Conservation (phyloP, 2,329 filamentous ascomycete species). For the Mycocentrospora acerina region DNA sequence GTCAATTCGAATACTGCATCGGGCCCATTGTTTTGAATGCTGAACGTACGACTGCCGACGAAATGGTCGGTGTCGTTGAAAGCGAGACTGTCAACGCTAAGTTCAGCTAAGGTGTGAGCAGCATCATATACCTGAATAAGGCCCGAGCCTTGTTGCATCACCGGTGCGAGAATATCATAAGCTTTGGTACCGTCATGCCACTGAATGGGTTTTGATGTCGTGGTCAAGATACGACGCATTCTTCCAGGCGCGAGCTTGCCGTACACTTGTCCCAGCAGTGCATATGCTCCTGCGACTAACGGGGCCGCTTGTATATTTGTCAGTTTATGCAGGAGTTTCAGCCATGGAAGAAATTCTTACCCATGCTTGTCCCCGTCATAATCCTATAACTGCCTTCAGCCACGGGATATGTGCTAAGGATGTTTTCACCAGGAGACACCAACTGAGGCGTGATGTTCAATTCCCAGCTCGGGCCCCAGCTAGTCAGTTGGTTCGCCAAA, state of each 20-base stretch:
- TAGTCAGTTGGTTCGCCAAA: slow-evolving; percentile 29
- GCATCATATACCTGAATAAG: slow-evolving; percentile 20
- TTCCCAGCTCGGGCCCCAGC: slow-evolving; percentile 64
- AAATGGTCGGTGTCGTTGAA: slow-evolving; percentile 29
- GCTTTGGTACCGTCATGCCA: slow-evolving; percentile 15
- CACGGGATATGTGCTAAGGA: slow-evolving; percentile 59
- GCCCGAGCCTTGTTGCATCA: slow-evolving; percentile 25
- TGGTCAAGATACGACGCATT: slow-evolving; percentile 13
- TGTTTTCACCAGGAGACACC: slow-evolving; percentile 58
- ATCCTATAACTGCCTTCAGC: slow-evolving; percentile 51
- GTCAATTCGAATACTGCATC: slow-evolving; percentile 10
- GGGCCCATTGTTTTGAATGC: slow-evolving; percentile 16
- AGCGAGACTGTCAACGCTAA: slow-evolving; percentile 16
- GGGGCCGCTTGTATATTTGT: slow-evolving; percentile 10
- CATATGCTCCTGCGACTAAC: slow-evolving; percentile 18
- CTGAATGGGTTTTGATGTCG: slow-evolving; percentile 17
- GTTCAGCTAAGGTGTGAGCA: slow-evolving; percentile 10
- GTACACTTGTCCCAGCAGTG: slow-evolving; percentile 16
- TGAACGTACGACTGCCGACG: slow-evolving; percentile 22
- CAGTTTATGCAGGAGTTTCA: too few relatives aligned
- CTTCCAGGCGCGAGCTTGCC: slow-evolving; percentile 16
- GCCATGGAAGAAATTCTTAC: not conserved
- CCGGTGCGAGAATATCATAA: slow-evolving; percentile 17
- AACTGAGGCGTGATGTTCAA: slow-evolving; percentile 59
- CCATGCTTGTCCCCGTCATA: slow-evolving; percentile 61